Evolutionary conservation across 768 basidiomycete genomes (phyloP).

Genomic region (Candolleomyces eurysporus): DNA sequence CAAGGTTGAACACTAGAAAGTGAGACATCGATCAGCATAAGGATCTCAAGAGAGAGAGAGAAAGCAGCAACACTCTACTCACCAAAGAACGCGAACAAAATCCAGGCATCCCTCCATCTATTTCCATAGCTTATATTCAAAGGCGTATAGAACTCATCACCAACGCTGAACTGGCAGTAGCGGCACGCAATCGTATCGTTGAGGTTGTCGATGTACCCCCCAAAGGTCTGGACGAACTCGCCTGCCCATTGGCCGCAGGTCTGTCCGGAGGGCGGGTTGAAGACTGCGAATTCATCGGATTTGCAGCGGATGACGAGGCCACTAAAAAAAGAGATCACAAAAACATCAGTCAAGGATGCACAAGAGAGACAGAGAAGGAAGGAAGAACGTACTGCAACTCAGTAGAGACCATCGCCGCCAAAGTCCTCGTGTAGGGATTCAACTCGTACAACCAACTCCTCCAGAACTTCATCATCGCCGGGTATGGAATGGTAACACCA

Average conservation of each 20-base stretch:
- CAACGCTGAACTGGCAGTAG: conserved; percentile 69
- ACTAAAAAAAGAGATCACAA: conserved; percentile 31
- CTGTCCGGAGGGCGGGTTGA: conserved; percentile 72
- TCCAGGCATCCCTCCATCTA: conserved; percentile 60
- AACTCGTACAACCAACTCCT: conserved; percentile 75
- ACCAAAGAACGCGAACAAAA: conserved; percentile 9
- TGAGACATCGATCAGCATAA: no score
- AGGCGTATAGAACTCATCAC: conserved; percentile 69
- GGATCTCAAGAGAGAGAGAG: no score
- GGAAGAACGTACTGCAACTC: conserved; percentile 43
- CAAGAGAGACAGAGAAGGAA: background rate
- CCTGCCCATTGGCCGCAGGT: conserved; percentile 71
- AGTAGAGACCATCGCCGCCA: conserved; percentile 76
- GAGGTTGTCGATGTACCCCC: conserved; percentile 75
- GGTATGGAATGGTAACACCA: conserved; percentile 75
- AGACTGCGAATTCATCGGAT: conserved; percentile 64
- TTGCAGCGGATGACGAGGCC: conserved; percentile 65
- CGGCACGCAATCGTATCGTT: conserved; percentile 58
- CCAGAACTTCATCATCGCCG: conserved; percentile 66
- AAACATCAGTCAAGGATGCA: background rate
- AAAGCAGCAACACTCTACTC: background rate
- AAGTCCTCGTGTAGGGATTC: conserved; percentile 65
- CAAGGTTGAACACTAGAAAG: no score
- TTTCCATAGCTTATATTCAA: conserved; percentile 62
- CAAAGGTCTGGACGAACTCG: conserved; percentile 57